Base-by-base conservation (phyloP, 2,329 filamentous ascomycete species). In the Raffaelea ambrosiae region DNA sequence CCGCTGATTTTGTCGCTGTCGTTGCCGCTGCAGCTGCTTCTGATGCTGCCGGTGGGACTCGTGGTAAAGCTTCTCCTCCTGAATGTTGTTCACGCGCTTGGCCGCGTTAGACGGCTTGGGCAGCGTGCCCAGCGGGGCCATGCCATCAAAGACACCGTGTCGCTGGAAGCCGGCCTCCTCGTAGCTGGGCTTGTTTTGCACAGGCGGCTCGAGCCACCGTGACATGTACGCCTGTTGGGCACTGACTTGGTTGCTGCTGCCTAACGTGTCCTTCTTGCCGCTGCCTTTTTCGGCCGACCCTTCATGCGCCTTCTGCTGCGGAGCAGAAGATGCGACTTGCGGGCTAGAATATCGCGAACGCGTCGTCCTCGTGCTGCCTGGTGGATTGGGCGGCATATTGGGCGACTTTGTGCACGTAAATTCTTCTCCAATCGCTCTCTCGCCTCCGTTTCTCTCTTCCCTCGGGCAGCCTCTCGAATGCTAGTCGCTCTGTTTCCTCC, bases 91-190 rank as follows among this genome's bases (percentile, higher is more conserved):
- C 29, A 53, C 21, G 55, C 48, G 57, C 63, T 81, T 79, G 54
- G 81, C 70, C 61, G 79, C 76, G 43, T 18, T 48, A 11, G 74
- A 66, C 20, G 73, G 74, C 65, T 77, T 79, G 13, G 89, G 89
- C 56, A 82, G 72, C 47, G 81, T 76, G 38, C 89, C 89, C 48
- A 95, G 69, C 22, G 89, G 83, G 46, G 82, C 83, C 89, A 95
- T 95, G 58, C 83, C 83, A 64, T 87, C 83, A 50, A 94, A 71
- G 18, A 94, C 86, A 54, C 86, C 86, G 63, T 81, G 79, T 43
- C 84, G 75, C 58, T 84, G 72, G 56, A 93, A 75, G 40, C 85
- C 86, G 49, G 76, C 79, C 61, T 95, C 88, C 69, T 87, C 81
- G 61, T 84, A 95, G 61, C 85, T 91, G 11, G 89, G 61, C 64